These are phyloP conservation scores for Lecanicillium sp. DNA, from an alignment of 2,329 filamentous ascomycete genomes.

Conservation along the genomic window DNA sequence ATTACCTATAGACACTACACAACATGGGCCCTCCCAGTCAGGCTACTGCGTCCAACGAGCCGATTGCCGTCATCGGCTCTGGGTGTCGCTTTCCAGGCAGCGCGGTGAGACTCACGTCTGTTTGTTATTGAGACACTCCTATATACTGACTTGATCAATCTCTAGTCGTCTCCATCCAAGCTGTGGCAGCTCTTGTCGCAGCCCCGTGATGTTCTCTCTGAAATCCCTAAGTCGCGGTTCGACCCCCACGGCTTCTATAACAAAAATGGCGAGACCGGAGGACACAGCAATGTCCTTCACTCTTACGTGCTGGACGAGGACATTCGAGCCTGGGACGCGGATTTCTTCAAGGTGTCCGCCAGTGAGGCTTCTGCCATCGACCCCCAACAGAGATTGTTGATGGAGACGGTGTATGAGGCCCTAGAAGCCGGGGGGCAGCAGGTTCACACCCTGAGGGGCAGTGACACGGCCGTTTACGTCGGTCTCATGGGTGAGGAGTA, in stretches of 20 bases:
- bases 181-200: slow-evolving; percentile 30
- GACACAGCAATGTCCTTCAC: slow-evolving; percentile 16
- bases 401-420: slow-evolving; percentile 26
- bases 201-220: slow-evolving; percentile 19
- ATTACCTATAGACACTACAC: too few relatives aligned
- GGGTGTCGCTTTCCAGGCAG: slow-evolving; percentile 34
- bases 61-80: slow-evolving; percentile 38
- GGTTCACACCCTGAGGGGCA: not conserved
- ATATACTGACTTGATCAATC: too few relatives aligned
- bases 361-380: slow-evolving; percentile 23
- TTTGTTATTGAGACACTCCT: too few relatives aligned
- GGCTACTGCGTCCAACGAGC: too few relatives aligned
- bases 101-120: too few relatives aligned
- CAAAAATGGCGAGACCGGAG: slow-evolving; percentile 17
- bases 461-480: not conserved
- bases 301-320: slow-evolving; percentile 26
- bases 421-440: slow-evolving; percentile 16
- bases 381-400: slow-evolving; percentile 24
- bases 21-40: too few relatives aligned
- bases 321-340: slow-evolving; percentile 17
- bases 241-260: slow-evolving; percentile 22
- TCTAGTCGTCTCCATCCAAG: slow-evolving; percentile 28
- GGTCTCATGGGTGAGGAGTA: slow-evolving; percentile 11
- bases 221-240: slow-evolving; percentile 21
- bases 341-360: slow-evolving; percentile 20